These are phyloP conservation scores for Ammopiptanthus mongolicus DNA, from an alignment of 306 rosid genomes.

Conservation along the genomic window DNA sequence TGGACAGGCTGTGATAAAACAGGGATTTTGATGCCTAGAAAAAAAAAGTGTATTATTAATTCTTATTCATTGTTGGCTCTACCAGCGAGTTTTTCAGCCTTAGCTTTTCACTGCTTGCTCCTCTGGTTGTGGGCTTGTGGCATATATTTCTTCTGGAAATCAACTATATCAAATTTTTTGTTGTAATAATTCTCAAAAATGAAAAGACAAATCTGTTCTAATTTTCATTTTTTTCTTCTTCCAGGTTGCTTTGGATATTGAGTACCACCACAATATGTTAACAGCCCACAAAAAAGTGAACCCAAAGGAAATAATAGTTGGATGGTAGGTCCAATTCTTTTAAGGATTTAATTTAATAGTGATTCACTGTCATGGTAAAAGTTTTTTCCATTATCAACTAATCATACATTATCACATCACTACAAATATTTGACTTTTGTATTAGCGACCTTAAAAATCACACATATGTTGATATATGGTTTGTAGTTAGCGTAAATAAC, in stretches of 20 bases:
- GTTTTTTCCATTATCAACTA: too few relatives aligned
- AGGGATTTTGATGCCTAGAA: not conserved
- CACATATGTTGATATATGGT: too few relatives aligned
- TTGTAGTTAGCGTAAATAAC: too few relatives aligned
- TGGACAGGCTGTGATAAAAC: not conserved
- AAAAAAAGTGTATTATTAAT: not conserved
- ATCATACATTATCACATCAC: too few relatives aligned
- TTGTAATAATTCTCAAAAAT: not conserved
- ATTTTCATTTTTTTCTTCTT: not conserved
- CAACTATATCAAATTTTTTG: not conserved
- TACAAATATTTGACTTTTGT: too few relatives aligned
- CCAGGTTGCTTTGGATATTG: slow-evolving; percentile 94
- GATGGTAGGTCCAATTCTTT: slow-evolving; percentile 56
- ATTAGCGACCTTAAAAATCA: too few relatives aligned
- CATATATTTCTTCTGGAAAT: not conserved
- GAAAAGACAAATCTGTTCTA: not conserved
- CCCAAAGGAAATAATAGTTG: slow-evolving; percentile 91
- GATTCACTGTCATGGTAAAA: too few relatives aligned
- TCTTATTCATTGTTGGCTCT: not conserved
- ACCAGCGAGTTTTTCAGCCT: not conserved
- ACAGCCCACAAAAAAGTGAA: slow-evolving; percentile 83
- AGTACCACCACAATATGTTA: slow-evolving; percentile 91
- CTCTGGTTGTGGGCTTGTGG: not conserved
- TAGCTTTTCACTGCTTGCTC: not conserved
- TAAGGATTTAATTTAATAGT: too few relatives aligned